phyloP scores from a whole-genome alignment of 371 early-diverging fungal species.

The Mortierella sp. region DNA sequence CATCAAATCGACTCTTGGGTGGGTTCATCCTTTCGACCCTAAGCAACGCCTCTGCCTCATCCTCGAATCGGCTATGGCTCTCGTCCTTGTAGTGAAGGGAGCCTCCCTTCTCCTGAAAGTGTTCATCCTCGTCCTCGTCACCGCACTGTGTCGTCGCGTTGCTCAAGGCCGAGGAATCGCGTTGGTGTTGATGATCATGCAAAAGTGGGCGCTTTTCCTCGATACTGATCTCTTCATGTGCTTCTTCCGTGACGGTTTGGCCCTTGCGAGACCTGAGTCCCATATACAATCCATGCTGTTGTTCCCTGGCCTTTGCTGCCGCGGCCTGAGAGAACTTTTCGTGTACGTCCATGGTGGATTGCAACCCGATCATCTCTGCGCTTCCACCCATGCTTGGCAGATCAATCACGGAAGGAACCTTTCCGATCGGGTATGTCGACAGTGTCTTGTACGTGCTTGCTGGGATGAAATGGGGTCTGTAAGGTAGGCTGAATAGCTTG shows the following conservation, averaged over 20 bases:
- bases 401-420: constrained; percentile 72
- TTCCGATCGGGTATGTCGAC: constrained; percentile 66
- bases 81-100: neutral
- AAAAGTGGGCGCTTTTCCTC: constrained; percentile 18
- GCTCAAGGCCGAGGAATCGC: constrained; percentile 38
- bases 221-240: constrained; percentile 20
- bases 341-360: constrained; percentile 67
- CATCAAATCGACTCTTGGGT: constrained; percentile 65
- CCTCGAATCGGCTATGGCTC: constrained; percentile 27
- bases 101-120: constrained; percentile 2
- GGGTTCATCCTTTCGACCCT: constrained; percentile 64
- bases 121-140: constrained; percentile 1
- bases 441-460: constrained; percentile 68
- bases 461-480: constrained; percentile 57
- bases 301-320: constrained; percentile 33
- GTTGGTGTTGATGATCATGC: constrained; percentile 22
- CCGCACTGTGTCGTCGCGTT: constrained; percentile 33
- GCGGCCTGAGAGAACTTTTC: constrained; percentile 59
- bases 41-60: constrained; percentile 54
- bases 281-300: constrained; percentile 21
- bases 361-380: constrained; percentile 63
- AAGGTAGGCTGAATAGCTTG: constrained; percentile 68
- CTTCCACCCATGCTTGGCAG: constrained; percentile 60
- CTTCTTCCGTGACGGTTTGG: neutral
- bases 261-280: constrained; percentile 57